Conservation (phyloP, 2,329 filamentous ascomycete species). For the Periconia sp. region DNA sequence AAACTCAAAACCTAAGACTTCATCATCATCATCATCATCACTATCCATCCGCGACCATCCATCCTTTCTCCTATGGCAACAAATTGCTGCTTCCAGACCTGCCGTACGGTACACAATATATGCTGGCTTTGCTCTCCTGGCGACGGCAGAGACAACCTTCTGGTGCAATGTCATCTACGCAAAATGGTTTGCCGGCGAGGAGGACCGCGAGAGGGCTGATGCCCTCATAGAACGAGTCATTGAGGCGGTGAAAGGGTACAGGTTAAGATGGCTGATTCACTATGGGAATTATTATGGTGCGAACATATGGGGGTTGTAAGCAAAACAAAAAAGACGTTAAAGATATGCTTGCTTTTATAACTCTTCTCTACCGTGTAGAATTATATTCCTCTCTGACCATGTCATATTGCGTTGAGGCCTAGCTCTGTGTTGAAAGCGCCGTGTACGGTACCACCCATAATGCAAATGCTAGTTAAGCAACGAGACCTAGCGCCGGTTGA, state of each 20-base stretch:
- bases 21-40: background rate
- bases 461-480: too few species aligned
- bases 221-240: conserved; percentile 15
- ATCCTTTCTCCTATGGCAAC: conserved; percentile 24
- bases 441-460: too few species aligned
- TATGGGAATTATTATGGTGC: conserved; percentile 25
- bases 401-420: too few species aligned
- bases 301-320: conserved; percentile 26
- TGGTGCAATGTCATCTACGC: conserved; percentile 33
- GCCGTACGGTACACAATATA: conserved; percentile 32
- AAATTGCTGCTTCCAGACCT: conserved; percentile 18
- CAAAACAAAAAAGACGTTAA: background rate
- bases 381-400: background rate
- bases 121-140: conserved; percentile 27
- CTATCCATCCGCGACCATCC: conserved; percentile 12
- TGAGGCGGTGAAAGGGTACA: conserved; percentile 16
- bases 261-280: conserved; percentile 23
- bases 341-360: background rate
- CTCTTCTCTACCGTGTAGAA: background rate
- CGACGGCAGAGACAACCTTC: conserved; percentile 31
- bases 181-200: conserved; percentile 29
- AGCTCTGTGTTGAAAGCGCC: too few species aligned
- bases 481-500: too few species aligned
- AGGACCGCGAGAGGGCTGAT: conserved; percentile 21
- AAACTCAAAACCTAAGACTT: background rate